Base-by-base conservation (phyloP, 257 asterid species). In the Verbena officinalis region DNA sequence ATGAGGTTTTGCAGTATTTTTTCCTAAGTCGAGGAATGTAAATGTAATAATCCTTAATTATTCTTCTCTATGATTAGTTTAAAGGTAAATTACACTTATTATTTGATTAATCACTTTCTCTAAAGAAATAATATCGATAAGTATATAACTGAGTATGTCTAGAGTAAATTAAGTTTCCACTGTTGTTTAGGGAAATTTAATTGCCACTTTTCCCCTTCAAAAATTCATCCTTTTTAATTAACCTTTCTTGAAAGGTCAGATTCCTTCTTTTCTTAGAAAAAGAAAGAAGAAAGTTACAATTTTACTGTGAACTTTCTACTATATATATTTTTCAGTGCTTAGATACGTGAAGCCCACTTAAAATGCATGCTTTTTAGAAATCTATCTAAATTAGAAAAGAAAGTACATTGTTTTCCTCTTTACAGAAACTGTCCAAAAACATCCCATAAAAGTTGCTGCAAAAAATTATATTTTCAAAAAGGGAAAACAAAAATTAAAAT, bases 341-440 rank as follows among this genome's bases (percentile, higher is more conserved):
- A 36, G 36, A 49, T 71, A 45, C 74, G 74, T 67, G 81, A 76
- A 61, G 52, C 60, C 81, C 81, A 76, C 77, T 66, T 40, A 51
- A 48, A 23, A 27, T 20, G 62, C 51, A 36, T 36, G 40, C 10
- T 36, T 49, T 58, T 59, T 39, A 62, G 22, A 58, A 21, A 57
- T 49, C 23, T 43, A 64, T 49, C 23, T 52, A 64, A 56, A 59
- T 13, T 46, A 16, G 42, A 1, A 57, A 68, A 68, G 43, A 23
- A 23, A 65, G 61, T 19, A 55, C 39, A 39, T 39, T 12, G 57
- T 57, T 56, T 58, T 42, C 48, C 54, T 33, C 56, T 66, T 56
- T 71, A 71, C 80, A 76, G 77, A 55, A 55, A 61, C 73, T 24
- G 71, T 46, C 64, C 62, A 60, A 65, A 36, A 73, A 46, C 65